These are phyloP conservation scores for Chaetomium fimeti DNA, from an alignment of 495 filamentous ascomycete species.

Conservation along the genomic window DNA sequence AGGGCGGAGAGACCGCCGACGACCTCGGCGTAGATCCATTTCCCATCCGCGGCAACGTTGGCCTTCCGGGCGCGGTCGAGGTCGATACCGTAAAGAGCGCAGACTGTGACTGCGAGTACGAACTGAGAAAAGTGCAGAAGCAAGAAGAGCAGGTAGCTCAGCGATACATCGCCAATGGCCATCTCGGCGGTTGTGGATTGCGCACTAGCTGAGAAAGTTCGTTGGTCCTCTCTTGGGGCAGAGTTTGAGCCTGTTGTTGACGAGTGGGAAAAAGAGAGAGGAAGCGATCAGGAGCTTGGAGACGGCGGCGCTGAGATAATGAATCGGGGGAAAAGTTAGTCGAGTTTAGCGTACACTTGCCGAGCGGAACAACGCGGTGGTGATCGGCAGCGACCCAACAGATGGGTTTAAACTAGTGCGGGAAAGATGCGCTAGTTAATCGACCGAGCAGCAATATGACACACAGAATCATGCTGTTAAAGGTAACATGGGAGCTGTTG, in stretches of 20 bases:
- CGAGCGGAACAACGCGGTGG: not conserved
- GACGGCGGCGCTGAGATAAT: too few species aligned
- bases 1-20: constrained; percentile 60
- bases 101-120: constrained; percentile 68
- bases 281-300: too few species aligned
- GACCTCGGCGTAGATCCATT: constrained; percentile 77
- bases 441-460: not conserved
- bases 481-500: not conserved
- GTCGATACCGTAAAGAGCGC: constrained; percentile 75
- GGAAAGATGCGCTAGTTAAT: not conserved
- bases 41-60: constrained; percentile 53
- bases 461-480: not conserved
- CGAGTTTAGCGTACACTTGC: not conserved
- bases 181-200: constrained; percentile 29
- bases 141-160: constrained; percentile 48
- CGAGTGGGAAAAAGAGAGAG: too few species aligned
- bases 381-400: not conserved
- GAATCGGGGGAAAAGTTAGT: too few species aligned
- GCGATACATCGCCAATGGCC: constrained; percentile 37
- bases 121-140: constrained; percentile 68
- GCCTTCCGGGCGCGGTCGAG: constrained; percentile 57
- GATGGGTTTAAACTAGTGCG: not conserved
- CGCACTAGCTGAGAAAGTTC: not conserved
- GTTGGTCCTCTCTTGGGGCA: not conserved
- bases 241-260: not conserved